Conservation (phyloP, 2,329 filamentous ascomycete genomes). For the Sarocladium brachiariae region DNA sequence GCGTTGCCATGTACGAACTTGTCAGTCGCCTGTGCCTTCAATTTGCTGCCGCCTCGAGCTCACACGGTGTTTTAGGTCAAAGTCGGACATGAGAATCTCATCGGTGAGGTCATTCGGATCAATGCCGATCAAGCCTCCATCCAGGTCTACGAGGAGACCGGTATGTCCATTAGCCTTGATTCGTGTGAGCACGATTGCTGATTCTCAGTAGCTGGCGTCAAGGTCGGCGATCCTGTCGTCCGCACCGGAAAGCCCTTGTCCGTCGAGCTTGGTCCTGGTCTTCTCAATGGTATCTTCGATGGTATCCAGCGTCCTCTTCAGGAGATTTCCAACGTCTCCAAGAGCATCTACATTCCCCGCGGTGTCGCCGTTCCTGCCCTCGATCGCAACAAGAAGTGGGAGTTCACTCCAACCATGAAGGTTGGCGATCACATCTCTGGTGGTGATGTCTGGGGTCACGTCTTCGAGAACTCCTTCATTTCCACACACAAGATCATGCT, state of each 20-base stretch:
- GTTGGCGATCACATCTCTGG: constrained; percentile 96
- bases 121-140: constrained; percentile 93
- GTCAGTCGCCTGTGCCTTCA: constrained; percentile 40
- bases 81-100: constrained; percentile 85
- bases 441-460: constrained; percentile 90
- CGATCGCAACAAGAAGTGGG: constrained; percentile 90
- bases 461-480: constrained; percentile 94
- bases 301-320: constrained; percentile 94
- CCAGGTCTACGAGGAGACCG: constrained; percentile 98
- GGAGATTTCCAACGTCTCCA: constrained; percentile 67
- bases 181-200: not conserved
- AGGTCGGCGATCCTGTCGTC: constrained; percentile 84
- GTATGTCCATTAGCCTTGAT: constrained; percentile 43
- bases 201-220: constrained; percentile 67
- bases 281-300: constrained; percentile 99
- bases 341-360: constrained; percentile 96
- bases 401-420: constrained; percentile 86
- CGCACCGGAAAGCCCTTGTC: constrained; percentile 94
- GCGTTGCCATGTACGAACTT: constrained; percentile 99
- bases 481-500: constrained; percentile 89
- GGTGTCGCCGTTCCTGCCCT: constrained; percentile 84
- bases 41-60: constrained; percentile 1
- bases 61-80: constrained; percentile 53
- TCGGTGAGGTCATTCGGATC: constrained; percentile 98
- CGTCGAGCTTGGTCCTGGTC: constrained; percentile 90